Evolutionary conservation across 192 early-diverging fungal species (phyloP).

Genomic region (Podila epigama): DNA sequence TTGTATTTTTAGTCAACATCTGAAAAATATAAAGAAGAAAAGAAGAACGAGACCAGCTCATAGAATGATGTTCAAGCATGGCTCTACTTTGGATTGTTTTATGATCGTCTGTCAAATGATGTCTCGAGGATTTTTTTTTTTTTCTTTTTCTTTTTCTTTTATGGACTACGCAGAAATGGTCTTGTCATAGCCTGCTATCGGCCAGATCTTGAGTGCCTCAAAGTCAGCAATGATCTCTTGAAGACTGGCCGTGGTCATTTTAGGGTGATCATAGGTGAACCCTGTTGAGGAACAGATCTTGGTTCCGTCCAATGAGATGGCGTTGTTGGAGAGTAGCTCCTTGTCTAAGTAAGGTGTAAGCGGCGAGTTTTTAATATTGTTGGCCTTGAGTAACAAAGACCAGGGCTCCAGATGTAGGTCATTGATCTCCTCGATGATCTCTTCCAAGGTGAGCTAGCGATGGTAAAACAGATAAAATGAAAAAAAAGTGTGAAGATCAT

Average conservation of each 20-base stretch:
- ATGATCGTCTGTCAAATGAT: too few species aligned
- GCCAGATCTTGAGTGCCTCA: slow-evolving; percentile 83
- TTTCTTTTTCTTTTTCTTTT: too few species aligned
- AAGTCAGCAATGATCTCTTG: slow-evolving; percentile 83
- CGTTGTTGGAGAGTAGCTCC: slow-evolving; percentile 89
- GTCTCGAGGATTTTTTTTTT: too few species aligned
- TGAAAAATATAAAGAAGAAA: too few species aligned
- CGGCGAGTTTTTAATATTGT: slow-evolving; percentile 80
- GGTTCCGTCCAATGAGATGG: slow-evolving; percentile 81
- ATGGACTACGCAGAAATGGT: not conserved
- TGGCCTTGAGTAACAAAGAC: slow-evolving; percentile 77
- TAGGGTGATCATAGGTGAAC: slow-evolving; percentile 72
- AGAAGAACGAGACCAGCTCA: too few species aligned
- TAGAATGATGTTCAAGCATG: too few species aligned
- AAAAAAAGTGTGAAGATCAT: not conserved
- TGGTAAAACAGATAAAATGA: not conserved
- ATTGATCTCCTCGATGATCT: slow-evolving; percentile 90
- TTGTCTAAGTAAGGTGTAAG: slow-evolving; percentile 93
- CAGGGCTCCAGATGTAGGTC: slow-evolving; percentile 94
- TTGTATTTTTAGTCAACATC: too few species aligned
- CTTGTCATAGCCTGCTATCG: slow-evolving; percentile 33
- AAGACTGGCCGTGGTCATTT: slow-evolving; percentile 71
- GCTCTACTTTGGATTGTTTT: too few species aligned
- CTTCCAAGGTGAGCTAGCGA: slow-evolving; percentile 73
- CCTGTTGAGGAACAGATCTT: slow-evolving; percentile 75